Conservation (phyloP, 2,329 filamentous ascomycete genomes). For the Paraphoma chrysanthemicola region DNA sequence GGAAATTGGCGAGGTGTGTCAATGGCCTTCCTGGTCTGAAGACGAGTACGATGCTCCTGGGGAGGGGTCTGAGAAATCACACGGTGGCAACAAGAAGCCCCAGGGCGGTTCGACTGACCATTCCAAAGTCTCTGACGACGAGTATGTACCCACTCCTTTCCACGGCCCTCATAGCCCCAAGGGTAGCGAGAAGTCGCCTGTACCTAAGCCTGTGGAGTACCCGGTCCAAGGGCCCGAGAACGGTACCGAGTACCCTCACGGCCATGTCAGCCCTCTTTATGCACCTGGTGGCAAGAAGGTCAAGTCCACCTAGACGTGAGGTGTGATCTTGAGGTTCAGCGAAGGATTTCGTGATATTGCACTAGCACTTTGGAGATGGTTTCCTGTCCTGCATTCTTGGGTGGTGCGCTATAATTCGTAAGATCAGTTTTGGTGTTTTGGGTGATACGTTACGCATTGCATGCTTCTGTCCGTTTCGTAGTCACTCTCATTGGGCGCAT, state of each 20-base stretch:
- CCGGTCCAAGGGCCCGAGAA: not conserved
- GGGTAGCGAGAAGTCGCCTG: not conserved
- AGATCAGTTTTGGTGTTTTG: not conserved
- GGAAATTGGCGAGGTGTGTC: conserved; percentile 4
- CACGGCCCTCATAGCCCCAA: not conserved
- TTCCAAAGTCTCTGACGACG: not conserved
- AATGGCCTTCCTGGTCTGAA: not conserved
- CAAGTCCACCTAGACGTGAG: not conserved
- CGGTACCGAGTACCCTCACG: not conserved
- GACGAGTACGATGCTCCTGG: not conserved
- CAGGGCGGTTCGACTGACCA: not conserved
- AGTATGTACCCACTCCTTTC: not conserved
- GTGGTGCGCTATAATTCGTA: not conserved
- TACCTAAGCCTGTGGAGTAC: not conserved
- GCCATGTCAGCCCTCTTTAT: not conserved
- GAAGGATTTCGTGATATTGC: not conserved
- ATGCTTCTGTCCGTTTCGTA: not conserved
- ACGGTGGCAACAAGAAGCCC: not conserved
- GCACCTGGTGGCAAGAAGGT: not conserved
- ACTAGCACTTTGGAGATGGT: not conserved
- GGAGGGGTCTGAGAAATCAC: not conserved
- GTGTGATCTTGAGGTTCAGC: not conserved
- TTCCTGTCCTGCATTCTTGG: not conserved
- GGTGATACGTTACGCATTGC: not conserved
- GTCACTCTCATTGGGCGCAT: not conserved